Percentiles rank a stretch among this genome's conserved stretches.
Evolutionary conservation across 345 rosid species (phyloP).

Genomic region (Dipteronia dyeriana): DNA sequence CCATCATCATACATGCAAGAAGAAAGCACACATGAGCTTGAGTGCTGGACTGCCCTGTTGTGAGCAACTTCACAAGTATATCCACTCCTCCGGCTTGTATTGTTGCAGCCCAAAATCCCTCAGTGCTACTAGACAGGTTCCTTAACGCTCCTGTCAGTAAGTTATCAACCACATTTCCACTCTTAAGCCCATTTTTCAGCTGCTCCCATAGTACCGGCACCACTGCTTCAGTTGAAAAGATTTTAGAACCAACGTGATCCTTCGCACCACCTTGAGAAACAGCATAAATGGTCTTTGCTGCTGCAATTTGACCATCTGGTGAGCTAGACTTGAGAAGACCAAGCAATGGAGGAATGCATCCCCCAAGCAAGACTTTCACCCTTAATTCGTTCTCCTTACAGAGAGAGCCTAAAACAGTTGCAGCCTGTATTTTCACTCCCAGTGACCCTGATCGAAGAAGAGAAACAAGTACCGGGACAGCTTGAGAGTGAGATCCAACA

Average conservation of each 20-base stretch:
- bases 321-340: constrained; percentile 98
- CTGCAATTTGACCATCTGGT: constrained; percentile 92
- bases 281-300: constrained; percentile 94
- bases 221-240: constrained; percentile 99
- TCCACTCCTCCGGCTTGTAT: constrained; percentile 96
- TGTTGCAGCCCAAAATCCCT: constrained; percentile 95
- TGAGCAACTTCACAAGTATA: constrained; percentile 92
- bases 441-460: constrained; percentile 96
- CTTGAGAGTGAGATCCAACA: constrained; percentile 99
- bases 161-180: constrained; percentile 80
- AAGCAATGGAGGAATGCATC: constrained; percentile 99
- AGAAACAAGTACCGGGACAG: constrained; percentile 99
- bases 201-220: constrained; percentile 95
- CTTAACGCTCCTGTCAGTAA: constrained; percentile 93
- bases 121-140: constrained; percentile 87
- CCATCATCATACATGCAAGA: constrained; percentile 96
- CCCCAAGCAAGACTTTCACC: constrained; percentile 97
- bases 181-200: constrained; percentile 69
- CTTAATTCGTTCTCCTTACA: constrained; percentile 98
- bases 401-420: constrained; percentile 91
- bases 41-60: constrained; percentile 74
- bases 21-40: constrained; percentile 95
- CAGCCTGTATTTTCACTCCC: constrained; percentile 96
- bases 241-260: constrained; percentile 98
- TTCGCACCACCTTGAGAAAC: constrained; percentile 96